These are phyloP conservation scores for Cardiospermum halicacabum DNA, from an alignment of 345 rosid genomes.

Conservation along the genomic window DNA sequence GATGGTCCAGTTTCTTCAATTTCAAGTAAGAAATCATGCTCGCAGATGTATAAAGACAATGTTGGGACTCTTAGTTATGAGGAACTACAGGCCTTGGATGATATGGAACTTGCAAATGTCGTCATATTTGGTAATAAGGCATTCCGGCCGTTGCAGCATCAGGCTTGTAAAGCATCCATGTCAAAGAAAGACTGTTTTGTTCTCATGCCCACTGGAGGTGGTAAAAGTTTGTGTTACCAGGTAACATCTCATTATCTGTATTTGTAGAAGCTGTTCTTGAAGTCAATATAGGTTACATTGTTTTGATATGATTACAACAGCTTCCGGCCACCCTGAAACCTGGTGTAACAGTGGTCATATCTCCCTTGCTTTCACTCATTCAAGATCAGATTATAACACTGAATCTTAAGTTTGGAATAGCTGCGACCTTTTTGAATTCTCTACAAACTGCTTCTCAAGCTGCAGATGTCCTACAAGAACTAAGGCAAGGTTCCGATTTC, in stretches of 20 bases:
- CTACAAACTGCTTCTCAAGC: slow-evolving; percentile 81
- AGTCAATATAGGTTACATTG: slow-evolving; percentile 6
- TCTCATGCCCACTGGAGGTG: slow-evolving; percentile 93
- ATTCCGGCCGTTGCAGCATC: slow-evolving; percentile 74
- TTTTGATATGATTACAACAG: slow-evolving; percentile 42
- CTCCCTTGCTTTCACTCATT: slow-evolving; percentile 81
- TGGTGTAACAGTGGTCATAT: slow-evolving; percentile 82
- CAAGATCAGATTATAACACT: slow-evolving; percentile 86
- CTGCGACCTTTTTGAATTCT: slow-evolving; percentile 83
- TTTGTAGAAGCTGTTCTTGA: background rate
- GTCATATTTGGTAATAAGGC: slow-evolving; percentile 71
- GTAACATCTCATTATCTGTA: slow-evolving; percentile 28
- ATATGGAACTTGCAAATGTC: slow-evolving; percentile 72
- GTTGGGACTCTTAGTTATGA: slow-evolving; percentile 49
- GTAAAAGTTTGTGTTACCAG: slow-evolving; percentile 93
- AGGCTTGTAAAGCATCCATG: slow-evolving; percentile 71
- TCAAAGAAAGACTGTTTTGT: slow-evolving; percentile 74
- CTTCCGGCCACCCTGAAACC: slow-evolving; percentile 83
- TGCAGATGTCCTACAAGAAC: slow-evolving; percentile 70
- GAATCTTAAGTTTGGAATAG: slow-evolving; percentile 75
- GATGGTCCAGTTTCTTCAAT: slow-evolving; percentile 36
- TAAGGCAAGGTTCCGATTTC: slow-evolving; percentile 52
- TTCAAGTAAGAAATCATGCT: slow-evolving; percentile 30
- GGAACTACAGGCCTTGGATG: slow-evolving; percentile 75
- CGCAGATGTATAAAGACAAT: slow-evolving; percentile 19